These are phyloP conservation scores for Cenchrus purpureus DNA, from an alignment of 176 grass and related monocot species.

Conservation along the genomic window DNA sequence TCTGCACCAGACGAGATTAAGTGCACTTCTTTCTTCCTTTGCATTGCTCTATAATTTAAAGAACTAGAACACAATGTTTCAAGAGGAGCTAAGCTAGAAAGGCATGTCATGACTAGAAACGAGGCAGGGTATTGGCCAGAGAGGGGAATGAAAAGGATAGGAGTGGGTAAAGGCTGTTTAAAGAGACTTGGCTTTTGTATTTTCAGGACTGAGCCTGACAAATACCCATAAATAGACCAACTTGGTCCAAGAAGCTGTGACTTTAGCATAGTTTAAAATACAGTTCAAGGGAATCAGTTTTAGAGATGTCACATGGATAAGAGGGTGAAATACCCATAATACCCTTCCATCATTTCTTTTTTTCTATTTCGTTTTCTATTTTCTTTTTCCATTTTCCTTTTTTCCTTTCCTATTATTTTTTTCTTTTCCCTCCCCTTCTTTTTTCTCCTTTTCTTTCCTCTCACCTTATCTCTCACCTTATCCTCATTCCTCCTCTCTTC, in stretches of 20 bases:
- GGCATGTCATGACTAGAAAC: neutral
- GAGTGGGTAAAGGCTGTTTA: neutral
- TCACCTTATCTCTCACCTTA: too few relatives aligned
- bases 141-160: neutral
- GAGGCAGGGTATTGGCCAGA: neutral
- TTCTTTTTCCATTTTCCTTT: too few relatives aligned
- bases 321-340: too few relatives aligned
- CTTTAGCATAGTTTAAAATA: neutral
- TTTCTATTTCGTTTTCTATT: too few relatives aligned
- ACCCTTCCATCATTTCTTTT: too few relatives aligned
- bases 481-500: too few relatives aligned
- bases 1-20: neutral
- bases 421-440: too few relatives aligned
- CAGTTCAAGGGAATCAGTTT: neutral
- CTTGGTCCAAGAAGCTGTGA: neutral
- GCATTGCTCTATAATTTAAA: neutral
- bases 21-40: neutral
- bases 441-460: too few relatives aligned
- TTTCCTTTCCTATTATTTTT: too few relatives aligned
- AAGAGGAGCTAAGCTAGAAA: neutral
- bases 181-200: neutral
- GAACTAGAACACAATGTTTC: slow-evolving; percentile 2
- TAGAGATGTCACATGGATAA: too few relatives aligned
- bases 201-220: neutral
- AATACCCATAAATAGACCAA: neutral